A percentile compares a stretch with the other conserved stretches of the same genome.
phyloP scores from a whole-genome alignment of 331 rosid species.

The Acacia concinna region DNA sequence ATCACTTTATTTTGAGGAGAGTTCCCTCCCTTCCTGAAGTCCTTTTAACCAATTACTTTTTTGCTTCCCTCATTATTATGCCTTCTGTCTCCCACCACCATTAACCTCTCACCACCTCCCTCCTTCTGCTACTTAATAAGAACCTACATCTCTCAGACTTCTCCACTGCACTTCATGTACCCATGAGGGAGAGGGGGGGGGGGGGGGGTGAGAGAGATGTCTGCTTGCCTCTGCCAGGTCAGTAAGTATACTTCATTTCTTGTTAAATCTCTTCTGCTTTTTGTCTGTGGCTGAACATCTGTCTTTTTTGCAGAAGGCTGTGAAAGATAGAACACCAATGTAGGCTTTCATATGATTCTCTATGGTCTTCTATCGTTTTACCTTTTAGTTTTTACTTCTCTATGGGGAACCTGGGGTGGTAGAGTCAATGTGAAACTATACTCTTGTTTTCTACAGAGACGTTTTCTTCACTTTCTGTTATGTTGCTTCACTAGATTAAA shows the following conservation, averaged over 20 bases:
- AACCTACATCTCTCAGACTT: slow-evolving; percentile 10
- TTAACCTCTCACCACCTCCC: background rate
- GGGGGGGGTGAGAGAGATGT: background rate
- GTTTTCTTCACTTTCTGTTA: slow-evolving; percentile 5
- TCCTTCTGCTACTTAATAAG: slow-evolving; percentile 12
- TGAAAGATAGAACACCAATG: background rate
- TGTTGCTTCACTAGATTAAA: background rate
- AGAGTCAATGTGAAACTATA: background rate
- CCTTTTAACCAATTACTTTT: slow-evolving; percentile 48
- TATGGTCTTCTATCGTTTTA: background rate
- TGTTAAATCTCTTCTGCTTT: background rate
- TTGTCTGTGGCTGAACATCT: background rate
- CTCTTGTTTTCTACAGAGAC: background rate
- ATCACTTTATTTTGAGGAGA: slow-evolving; percentile 63
- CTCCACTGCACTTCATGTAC: background rate
- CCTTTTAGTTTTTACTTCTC: background rate
- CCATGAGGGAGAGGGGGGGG: background rate
- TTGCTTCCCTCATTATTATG: slow-evolving; percentile 53
- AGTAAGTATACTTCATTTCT: slow-evolving; percentile 39
- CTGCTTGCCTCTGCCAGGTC: slow-evolving; percentile 7
- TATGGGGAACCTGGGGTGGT: background rate
- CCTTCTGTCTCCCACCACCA: slow-evolving; percentile 45
- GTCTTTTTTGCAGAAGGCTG: background rate
- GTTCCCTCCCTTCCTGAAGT: slow-evolving; percentile 54
- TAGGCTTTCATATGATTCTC: slow-evolving; percentile 6